A percentile compares a stretch with the other conserved stretches of the same genome.
phyloP scores from a whole-genome alignment of 306 rosid genomes.

The Acacia melanoxylon region DNA sequence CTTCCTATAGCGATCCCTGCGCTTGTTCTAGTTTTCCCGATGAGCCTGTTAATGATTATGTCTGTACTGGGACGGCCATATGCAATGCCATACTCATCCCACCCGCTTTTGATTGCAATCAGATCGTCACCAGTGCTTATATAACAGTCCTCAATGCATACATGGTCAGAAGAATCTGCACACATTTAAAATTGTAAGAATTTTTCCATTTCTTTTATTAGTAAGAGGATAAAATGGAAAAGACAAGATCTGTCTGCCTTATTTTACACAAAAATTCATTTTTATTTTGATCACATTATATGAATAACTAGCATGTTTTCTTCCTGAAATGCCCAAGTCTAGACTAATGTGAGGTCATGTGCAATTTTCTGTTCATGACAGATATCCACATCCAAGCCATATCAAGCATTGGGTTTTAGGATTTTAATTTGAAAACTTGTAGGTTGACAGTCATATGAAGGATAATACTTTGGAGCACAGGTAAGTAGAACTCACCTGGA shows the following conservation, averaged over 20 bases:
- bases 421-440: slow-evolving; percentile 12
- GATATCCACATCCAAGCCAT: slow-evolving; percentile 1
- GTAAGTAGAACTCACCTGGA: slow-evolving; percentile 58
- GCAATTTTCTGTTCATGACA: neutral
- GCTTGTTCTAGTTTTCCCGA: slow-evolving; percentile 49
- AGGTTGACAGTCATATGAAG: neutral
- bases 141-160: slow-evolving; percentile 82
- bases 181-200: slow-evolving; percentile 33
- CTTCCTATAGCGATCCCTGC: slow-evolving; percentile 84
- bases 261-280: neutral
- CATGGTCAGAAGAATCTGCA: slow-evolving; percentile 70
- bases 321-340: neutral
- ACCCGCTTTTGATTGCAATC: slow-evolving; percentile 79
- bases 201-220: neutral
- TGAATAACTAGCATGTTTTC: neutral
- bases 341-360: slow-evolving; percentile 2
- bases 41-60: slow-evolving; percentile 55
- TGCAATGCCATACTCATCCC: slow-evolving; percentile 82
- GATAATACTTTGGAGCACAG: neutral
- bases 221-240: neutral
- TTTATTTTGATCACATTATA: neutral
- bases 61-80: slow-evolving; percentile 68
- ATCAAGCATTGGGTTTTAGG: slow-evolving; percentile 7
- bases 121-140: slow-evolving; percentile 86
- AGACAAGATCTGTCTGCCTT: neutral